phyloP scores from a whole-genome alignment of 2,329 filamentous ascomycete genomes.

The Dactylellina sp. region DNA sequence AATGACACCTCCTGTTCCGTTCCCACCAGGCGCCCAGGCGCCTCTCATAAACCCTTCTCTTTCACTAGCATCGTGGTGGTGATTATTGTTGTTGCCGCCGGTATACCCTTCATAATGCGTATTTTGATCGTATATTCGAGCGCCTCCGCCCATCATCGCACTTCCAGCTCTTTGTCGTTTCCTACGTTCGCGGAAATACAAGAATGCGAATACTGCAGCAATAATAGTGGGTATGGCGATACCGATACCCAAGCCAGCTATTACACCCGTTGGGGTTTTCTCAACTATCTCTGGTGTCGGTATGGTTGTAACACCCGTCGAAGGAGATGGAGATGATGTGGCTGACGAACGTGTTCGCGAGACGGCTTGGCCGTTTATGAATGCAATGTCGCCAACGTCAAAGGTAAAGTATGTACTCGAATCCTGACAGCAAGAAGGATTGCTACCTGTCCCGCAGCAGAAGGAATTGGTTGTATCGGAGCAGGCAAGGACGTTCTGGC shows the following conservation, averaged over 20 bases:
- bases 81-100: no score
- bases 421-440: conserved; percentile 41
- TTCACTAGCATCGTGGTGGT: conserved; percentile 23
- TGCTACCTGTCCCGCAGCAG: conserved; percentile 45
- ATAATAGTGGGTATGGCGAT: conserved; percentile 25
- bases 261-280: conserved; percentile 22
- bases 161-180: not conserved
- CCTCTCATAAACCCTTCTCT: conserved; percentile 42
- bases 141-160: not conserved
- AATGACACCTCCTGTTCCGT: conserved; percentile 7
- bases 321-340: not conserved
- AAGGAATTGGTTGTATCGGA: conserved; percentile 27
- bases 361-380: conserved; percentile 46
- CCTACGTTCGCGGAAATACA: conserved; percentile 47
- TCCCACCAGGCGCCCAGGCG: conserved; percentile 22
- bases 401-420: conserved; percentile 29
- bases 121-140: conserved; percentile 11
- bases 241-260: conserved; percentile 30
- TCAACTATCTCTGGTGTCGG: conserved; percentile 14
- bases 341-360: conserved; percentile 14
- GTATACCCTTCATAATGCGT: conserved; percentile 22
- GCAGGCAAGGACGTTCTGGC: conserved; percentile 51
- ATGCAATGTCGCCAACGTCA: conserved; percentile 47
- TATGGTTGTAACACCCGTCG: conserved; percentile 1
- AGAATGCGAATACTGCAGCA: conserved; percentile 25